Evolutionary conservation across 345 rosid genomes (phyloP).

Genomic region (Abelmoschus esculentus): DNA sequence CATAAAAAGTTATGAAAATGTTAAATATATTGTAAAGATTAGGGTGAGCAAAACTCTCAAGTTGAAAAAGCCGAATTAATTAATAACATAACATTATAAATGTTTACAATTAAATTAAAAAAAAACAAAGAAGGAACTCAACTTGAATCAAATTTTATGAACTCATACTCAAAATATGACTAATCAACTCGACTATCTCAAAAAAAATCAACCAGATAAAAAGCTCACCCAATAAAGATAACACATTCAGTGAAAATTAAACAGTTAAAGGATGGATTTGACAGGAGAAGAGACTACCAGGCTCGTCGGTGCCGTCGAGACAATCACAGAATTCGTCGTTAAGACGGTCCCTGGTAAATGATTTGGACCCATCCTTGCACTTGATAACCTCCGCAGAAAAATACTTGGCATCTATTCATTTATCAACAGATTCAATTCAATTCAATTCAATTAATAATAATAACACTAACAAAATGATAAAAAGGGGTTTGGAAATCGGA

Average conservation of each 20-base stretch:
- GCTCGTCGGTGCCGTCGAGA: conserved; percentile 90
- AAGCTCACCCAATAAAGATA: neutral
- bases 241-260: neutral
- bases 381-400: conserved; percentile 53
- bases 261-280: neutral
- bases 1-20: neutral
- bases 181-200: no score
- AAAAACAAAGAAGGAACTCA: no score
- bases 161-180: no score
- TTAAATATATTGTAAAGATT: neutral
- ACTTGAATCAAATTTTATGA: no score
- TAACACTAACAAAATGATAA: neutral
- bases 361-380: conserved; percentile 82
- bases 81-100: no score
- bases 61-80: no score
- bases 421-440: neutral
- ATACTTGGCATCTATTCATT: conserved; percentile 54
- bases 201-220: no score
- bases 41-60: no score
- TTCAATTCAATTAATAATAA: neutral
- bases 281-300: conserved; percentile 39
- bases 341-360: conserved; percentile 66
- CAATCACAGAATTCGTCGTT: conserved; percentile 95
- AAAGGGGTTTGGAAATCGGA: neutral
- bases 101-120: no score